phyloP scores from a whole-genome alignment of 129 eudicot species.

The Calendula officinalis region DNA sequence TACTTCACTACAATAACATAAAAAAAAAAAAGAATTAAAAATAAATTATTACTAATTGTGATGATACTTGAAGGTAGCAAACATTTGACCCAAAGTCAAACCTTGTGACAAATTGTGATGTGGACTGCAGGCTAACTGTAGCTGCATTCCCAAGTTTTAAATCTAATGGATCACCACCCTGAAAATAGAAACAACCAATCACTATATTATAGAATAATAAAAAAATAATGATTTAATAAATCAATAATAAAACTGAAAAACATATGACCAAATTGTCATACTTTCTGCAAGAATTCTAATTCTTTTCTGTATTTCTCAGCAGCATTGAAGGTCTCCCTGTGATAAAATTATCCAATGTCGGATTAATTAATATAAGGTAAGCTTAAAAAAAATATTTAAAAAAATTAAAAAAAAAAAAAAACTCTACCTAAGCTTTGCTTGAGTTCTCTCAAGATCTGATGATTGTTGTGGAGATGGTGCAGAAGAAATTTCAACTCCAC shows the following conservation, averaged over 20 bases:
- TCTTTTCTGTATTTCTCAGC: slow-evolving; percentile 77
- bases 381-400: no score
- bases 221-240: slow-evolving; percentile 1
- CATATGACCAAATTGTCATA: slow-evolving; percentile 33
- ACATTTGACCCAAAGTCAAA: slow-evolving; percentile 13
- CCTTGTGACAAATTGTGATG: slow-evolving; percentile 81
- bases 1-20: slow-evolving; percentile 61
- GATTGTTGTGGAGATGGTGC: slow-evolving; percentile 63
- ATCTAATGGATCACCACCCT: slow-evolving; percentile 98
- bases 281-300: slow-evolving; percentile 89
- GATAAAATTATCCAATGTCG: slow-evolving; percentile 10
- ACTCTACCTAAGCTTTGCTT: slow-evolving; percentile 77
- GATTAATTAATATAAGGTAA: background rate
- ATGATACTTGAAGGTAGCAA: background rate
- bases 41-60: background rate
- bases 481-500: slow-evolving; percentile 65
- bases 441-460: slow-evolving; percentile 77
- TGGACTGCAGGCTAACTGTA: slow-evolving; percentile 83
- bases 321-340: slow-evolving; percentile 73
- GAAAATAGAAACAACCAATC: slow-evolving; percentile 26
- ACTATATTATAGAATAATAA: slow-evolving; percentile 4
- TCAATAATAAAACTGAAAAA: background rate
- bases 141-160: slow-evolving; percentile 53
- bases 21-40: slow-evolving; percentile 1
- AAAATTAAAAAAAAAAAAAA: slow-evolving; percentile 14